phyloP scores from a whole-genome alignment of 108 stramenopile species.

The Parietichytrium sp. region DNA sequence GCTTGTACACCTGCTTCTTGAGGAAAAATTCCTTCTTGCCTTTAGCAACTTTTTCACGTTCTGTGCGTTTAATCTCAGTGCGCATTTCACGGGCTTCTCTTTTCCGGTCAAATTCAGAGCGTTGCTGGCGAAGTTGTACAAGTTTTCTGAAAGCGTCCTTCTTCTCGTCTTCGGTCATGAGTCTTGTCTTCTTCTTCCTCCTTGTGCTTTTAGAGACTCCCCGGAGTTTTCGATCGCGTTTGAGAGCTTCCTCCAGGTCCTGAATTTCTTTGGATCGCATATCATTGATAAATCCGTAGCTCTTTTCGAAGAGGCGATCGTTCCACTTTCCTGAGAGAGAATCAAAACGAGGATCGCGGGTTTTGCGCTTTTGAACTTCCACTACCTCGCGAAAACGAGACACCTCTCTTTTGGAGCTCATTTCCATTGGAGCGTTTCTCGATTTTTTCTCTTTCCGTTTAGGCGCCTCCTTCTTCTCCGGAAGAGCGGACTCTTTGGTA shows the following conservation, averaged over 20 bases:
- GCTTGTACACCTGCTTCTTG: not conserved
- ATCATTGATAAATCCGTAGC: not conserved
- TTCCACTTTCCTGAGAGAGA: not conserved
- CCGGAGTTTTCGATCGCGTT: not conserved
- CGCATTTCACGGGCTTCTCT: not conserved
- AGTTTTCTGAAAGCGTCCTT: slow-evolving; percentile 7
- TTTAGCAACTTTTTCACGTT: not conserved
- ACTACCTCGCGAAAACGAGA: slow-evolving; percentile 7
- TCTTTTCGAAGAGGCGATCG: not conserved
- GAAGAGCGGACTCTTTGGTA: not conserved
- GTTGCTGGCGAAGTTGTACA: not conserved
- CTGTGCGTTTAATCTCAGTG: not conserved
- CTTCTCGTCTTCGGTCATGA: slow-evolving; percentile 14
- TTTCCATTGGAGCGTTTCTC: not conserved
- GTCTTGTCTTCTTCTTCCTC: not conserved
- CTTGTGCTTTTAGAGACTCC: not conserved
- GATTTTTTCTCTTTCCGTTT: not conserved
- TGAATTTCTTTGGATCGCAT: not conserved
- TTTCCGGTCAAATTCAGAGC: not conserved
- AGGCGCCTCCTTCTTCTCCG: not conserved
- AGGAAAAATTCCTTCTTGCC: slow-evolving; percentile 27
- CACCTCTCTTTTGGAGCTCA: not conserved
- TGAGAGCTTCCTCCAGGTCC: not conserved
- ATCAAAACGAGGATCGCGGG: not conserved
- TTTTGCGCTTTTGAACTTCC: not conserved